Conservation (phyloP, 2,329 filamentous ascomycete species). For the Pezicula neosporulosa region DNA sequence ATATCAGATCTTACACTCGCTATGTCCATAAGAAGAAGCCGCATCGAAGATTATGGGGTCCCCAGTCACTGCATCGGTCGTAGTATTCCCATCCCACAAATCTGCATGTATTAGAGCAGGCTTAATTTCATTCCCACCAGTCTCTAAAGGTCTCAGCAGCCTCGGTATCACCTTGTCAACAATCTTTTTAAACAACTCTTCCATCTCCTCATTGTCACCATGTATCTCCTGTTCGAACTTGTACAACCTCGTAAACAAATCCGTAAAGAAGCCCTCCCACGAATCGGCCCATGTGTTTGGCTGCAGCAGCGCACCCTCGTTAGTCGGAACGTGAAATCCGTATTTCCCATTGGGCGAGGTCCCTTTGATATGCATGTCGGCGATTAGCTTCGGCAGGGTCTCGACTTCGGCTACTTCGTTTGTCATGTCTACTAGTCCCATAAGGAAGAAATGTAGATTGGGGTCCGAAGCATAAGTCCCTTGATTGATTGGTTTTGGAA, state of each 20-base stretch:
- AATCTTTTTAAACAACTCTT: constrained; percentile 19
- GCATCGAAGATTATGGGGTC: constrained; percentile 16
- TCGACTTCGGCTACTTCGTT: constrained; percentile 17
- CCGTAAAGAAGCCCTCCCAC: constrained; percentile 33
- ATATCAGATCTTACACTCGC: constrained; percentile 9
- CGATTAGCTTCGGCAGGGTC: constrained; percentile 15
- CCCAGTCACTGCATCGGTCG: constrained; percentile 2
- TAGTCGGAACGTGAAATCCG: constrained; percentile 33
- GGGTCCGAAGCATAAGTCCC: constrained; percentile 19
- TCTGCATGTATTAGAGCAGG: constrained; percentile 19
- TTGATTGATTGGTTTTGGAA: constrained; percentile 6
- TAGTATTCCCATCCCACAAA: constrained; percentile 17
- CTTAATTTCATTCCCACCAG: constrained; percentile 8
- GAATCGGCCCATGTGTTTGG: constrained; percentile 31
- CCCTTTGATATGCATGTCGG: constrained; percentile 19
- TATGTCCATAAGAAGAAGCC: constrained; percentile 25
- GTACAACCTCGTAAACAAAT: constrained; percentile 24
- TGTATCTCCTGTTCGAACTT: constrained; percentile 17
- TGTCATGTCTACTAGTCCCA: constrained; percentile 20
- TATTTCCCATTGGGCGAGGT: constrained; percentile 26
- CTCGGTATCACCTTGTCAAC: constrained; percentile 15
- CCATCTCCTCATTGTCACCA: constrained; percentile 24
- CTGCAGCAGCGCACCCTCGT: constrained; percentile 33
- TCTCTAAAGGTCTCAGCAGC: constrained; percentile 13
- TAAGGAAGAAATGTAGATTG: constrained; percentile 20